These are phyloP conservation scores for Kwoniella sp. DNA, from an alignment of 768 basidiomycete genomes.

Conservation along the genomic window DNA sequence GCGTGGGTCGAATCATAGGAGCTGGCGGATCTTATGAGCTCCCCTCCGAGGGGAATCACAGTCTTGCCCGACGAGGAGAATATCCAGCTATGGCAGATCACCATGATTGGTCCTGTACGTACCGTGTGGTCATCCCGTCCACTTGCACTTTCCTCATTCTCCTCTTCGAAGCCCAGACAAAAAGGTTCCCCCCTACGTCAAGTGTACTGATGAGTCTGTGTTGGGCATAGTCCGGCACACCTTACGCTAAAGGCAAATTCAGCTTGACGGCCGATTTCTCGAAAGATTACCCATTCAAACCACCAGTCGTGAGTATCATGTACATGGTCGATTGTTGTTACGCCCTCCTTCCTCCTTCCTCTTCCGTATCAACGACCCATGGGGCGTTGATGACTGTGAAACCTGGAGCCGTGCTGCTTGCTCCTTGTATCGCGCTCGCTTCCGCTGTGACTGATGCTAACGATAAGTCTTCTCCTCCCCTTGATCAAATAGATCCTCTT, in stretches of 20 bases:
- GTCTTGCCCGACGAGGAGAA: constrained; percentile 53
- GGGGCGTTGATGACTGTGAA: too few species aligned
- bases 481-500: constrained; percentile 55
- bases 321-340: background rate
- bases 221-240: constrained; percentile 44
- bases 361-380: background rate
- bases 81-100: constrained; percentile 48
- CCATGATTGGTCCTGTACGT: constrained; percentile 54
- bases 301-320: constrained; percentile 37
- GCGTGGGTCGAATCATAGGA: too few species aligned
- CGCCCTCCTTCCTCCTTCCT: background rate
- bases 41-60: constrained; percentile 40
- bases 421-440: too few species aligned
- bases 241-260: constrained; percentile 55
- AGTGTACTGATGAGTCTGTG: too few species aligned
- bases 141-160: background rate
- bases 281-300: constrained; percentile 55
- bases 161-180: background rate
- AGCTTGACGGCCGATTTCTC: constrained; percentile 50
- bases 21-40: constrained; percentile 39
- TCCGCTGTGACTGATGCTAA: too few species aligned
- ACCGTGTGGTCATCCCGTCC: background rate
- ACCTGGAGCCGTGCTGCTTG: too few species aligned
- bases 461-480: too few species aligned
- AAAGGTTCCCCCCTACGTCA: background rate